phyloP scores from a whole-genome alignment of 257 asterid species.

The Parsonsia alboflavescens region DNA sequence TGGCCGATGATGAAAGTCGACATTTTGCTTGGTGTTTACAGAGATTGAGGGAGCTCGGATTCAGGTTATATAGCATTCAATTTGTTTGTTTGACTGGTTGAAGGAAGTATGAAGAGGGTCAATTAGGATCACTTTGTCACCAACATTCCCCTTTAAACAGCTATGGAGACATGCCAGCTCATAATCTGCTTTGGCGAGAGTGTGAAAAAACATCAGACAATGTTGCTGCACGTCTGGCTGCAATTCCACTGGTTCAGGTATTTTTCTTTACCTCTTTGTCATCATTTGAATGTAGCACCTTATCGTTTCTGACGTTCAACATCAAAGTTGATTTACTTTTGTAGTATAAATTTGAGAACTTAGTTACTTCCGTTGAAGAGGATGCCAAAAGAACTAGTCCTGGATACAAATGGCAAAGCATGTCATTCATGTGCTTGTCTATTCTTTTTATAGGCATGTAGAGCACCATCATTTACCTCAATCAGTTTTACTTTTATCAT shows the following conservation, averaged over 20 bases:
- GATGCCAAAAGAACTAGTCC: background rate
- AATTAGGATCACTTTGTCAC: slow-evolving; percentile 16
- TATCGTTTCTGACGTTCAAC: background rate
- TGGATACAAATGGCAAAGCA: background rate
- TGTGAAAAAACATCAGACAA: slow-evolving; percentile 78
- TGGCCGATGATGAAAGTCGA: slow-evolving; percentile 95
- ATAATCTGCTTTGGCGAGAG: slow-evolving; percentile 86
- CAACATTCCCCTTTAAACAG: slow-evolving; percentile 28
- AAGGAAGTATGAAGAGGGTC: background rate
- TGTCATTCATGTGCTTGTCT: background rate
- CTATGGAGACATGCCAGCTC: slow-evolving; percentile 97
- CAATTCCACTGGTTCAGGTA: slow-evolving; percentile 94
- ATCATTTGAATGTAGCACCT: background rate
- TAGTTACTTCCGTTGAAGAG: background rate
- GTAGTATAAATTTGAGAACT: background rate
- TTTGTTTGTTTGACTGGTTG: background rate
- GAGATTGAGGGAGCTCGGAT: slow-evolving; percentile 84
- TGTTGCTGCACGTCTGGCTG: slow-evolving; percentile 88
- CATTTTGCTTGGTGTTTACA: slow-evolving; percentile 95
- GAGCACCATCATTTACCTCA: background rate
- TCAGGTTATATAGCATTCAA: slow-evolving; percentile 44
- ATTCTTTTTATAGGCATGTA: background rate
- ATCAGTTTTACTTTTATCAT: too few relatives aligned
- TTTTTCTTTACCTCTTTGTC: background rate
- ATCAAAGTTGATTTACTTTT: background rate